These are phyloP conservation scores for Ocimum tenuiflorum DNA, from an alignment of 257 asterid species.

Conservation along the genomic window DNA sequence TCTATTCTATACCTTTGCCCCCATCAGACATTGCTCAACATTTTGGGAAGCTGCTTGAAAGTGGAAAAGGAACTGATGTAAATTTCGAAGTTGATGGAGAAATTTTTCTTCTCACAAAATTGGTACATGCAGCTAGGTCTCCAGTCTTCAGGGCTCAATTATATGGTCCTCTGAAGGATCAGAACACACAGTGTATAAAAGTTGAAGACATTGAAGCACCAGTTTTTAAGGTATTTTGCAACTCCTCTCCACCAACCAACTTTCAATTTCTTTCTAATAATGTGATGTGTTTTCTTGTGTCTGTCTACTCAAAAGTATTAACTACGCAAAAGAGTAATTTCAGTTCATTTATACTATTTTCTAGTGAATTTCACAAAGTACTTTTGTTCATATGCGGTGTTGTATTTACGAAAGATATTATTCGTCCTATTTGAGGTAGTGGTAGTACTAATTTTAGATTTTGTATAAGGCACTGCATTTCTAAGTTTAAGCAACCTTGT, in stretches of 20 bases:
- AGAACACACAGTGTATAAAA: slow-evolving; percentile 47
- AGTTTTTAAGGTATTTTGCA: slow-evolving; percentile 60
- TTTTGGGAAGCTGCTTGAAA: slow-evolving; percentile 75
- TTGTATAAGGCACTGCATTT: too few species aligned
- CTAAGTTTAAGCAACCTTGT: too few species aligned
- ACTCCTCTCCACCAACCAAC: slow-evolving; percentile 10
- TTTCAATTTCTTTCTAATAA: neutral
- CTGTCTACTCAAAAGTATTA: neutral
- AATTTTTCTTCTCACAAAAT: slow-evolving; percentile 71
- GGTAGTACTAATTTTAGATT: too few species aligned
- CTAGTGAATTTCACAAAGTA: neutral
- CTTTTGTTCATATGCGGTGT: neutral
- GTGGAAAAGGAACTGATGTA: slow-evolving; percentile 68
- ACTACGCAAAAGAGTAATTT: too few species aligned
- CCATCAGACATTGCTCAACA: slow-evolving; percentile 81
- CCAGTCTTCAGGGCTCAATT: slow-evolving; percentile 97
- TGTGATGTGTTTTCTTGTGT: neutral
- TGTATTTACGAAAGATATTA: neutral
- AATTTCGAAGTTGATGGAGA: slow-evolving; percentile 68
- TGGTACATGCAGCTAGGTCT: slow-evolving; percentile 89
- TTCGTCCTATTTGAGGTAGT: neutral
- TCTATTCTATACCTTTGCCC: slow-evolving; percentile 58
- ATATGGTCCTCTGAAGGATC: slow-evolving; percentile 95
- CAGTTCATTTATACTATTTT: neutral
- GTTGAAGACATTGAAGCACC: slow-evolving; percentile 87